A percentile compares a stretch with the other conserved stretches of the same genome.
Conservation (phyloP, 225 moss, liverwort and hornwort species). For the Anthoceros angustus region DNA sequence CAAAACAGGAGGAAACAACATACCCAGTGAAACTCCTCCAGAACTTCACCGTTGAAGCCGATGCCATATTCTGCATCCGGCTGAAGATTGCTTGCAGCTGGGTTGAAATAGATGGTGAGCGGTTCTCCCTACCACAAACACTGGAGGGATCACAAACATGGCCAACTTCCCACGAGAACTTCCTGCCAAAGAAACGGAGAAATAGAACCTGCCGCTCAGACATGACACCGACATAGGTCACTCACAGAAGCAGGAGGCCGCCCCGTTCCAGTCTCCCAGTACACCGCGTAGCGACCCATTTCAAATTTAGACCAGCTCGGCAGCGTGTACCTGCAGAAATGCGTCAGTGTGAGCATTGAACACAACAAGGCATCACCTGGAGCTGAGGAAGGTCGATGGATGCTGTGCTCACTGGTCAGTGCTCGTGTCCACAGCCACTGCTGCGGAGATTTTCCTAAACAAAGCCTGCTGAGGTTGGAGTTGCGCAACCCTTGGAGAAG, state of each 20-base stretch:
- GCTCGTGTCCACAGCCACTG: no score
- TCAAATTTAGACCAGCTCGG: constrained; percentile 80
- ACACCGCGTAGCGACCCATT: constrained; percentile 46
- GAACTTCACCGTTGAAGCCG: constrained; percentile 61
- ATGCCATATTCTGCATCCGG: constrained; percentile 59
- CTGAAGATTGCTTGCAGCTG: constrained; percentile 35
- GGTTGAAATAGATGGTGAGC: constrained; percentile 66
- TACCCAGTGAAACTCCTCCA: not conserved
- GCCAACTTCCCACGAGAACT: no score
- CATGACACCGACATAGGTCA: not conserved
- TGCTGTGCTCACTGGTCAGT: no score
- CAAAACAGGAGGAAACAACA: not conserved
- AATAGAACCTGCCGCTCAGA: no score
- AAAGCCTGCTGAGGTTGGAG: no score
- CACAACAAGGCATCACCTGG: no score
- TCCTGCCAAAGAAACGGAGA: no score
- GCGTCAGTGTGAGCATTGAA: no score
- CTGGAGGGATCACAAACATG: not conserved
- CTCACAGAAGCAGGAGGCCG: constrained; percentile 48
- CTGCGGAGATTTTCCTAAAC: no score
- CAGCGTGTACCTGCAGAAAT: constrained; percentile 23
- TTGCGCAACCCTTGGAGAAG: no score
- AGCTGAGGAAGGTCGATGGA: no score
- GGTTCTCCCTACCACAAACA: constrained; percentile 29
- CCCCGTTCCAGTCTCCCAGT: constrained; percentile 56